Evolutionary conservation across 345 rosid species (phyloP).

Genomic region (Pelargonium nanum): DNA sequence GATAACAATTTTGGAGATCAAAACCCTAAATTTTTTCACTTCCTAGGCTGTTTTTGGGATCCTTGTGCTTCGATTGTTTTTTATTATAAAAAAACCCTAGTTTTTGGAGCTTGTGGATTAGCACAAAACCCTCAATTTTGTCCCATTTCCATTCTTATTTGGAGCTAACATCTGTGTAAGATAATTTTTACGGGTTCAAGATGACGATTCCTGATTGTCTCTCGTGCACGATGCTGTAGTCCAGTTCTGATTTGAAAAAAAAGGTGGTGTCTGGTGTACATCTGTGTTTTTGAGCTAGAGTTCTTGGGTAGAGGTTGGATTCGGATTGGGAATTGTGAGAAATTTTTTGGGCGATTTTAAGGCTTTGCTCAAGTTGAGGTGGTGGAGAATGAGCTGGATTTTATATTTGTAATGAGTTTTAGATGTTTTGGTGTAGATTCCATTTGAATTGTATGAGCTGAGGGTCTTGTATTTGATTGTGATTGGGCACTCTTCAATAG

Average conservation of each 20-base stretch:
- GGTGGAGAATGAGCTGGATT: constrained; percentile 12
- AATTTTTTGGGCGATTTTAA: too few relatives aligned
- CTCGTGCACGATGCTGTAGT: constrained; percentile 9
- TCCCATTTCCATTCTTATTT: constrained; percentile 1
- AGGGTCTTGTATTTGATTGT: constrained; percentile 2
- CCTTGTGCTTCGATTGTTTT: constrained; percentile 5
- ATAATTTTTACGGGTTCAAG: not conserved
- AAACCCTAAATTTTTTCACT: constrained; percentile 20
- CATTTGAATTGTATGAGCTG: constrained; percentile 16
- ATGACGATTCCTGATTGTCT: not conserved
- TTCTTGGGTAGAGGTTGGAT: not conserved
- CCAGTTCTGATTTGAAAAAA: not conserved
- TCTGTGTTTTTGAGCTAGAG: constrained; percentile 5
- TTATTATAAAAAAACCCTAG: constrained; percentile 21
- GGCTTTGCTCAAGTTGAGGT: constrained; percentile 1
- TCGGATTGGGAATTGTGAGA: constrained; percentile 5
- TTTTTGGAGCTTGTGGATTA: constrained; percentile 9
- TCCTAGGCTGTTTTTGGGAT: not conserved
- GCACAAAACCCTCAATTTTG: constrained; percentile 20
- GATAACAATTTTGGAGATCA: constrained; percentile 17
- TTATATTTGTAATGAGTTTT: constrained; percentile 6
- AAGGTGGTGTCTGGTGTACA: constrained; percentile 1
- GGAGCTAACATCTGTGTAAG: not conserved
- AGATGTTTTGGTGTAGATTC: constrained; percentile 2
- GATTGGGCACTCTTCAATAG: constrained; percentile 7